Evolutionary conservation across 441 rosid species (phyloP).

Genomic region (Flueggea neowawraea): DNA sequence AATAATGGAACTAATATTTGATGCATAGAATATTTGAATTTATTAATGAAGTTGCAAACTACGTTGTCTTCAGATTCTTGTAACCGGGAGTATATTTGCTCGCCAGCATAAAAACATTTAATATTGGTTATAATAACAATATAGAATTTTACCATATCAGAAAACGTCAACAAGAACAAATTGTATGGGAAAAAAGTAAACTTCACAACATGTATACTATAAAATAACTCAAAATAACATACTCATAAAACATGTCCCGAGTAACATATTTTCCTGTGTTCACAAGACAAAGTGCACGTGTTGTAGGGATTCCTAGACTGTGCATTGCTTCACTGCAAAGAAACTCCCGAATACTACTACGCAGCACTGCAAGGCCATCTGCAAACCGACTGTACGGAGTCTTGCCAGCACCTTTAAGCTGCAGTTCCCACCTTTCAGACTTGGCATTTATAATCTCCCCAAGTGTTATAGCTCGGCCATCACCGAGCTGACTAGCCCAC

Average conservation of each 20-base stretch:
- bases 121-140: no score
- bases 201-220: neutral
- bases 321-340: conserved; percentile 97
- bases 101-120: no score
- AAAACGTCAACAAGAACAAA: no score
- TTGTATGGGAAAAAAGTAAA: neutral
- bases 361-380: conserved; percentile 97
- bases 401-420: conserved; percentile 97
- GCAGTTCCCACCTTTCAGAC: conserved; percentile 95
- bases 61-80: no score
- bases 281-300: conserved; percentile 93
- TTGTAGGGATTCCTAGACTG: conserved; percentile 86
- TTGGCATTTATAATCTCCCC: conserved; percentile 85
- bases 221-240: conserved; percentile 32
- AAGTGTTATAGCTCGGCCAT: conserved; percentile 94
- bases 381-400: conserved; percentile 98
- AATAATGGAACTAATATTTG: neutral
- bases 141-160: no score
- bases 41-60: neutral
- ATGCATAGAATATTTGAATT: neutral
- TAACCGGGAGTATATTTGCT: no score
- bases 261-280: conserved; percentile 90
- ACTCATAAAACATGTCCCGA: conserved; percentile 99
- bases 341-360: conserved; percentile 92
- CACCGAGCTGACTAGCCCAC: conserved; percentile 99